Evolutionary conservation across 306 rosid species (phyloP), one percentile per base, ranked within the genome.

Genomic region (Pyrus pyrifolia): DNA sequence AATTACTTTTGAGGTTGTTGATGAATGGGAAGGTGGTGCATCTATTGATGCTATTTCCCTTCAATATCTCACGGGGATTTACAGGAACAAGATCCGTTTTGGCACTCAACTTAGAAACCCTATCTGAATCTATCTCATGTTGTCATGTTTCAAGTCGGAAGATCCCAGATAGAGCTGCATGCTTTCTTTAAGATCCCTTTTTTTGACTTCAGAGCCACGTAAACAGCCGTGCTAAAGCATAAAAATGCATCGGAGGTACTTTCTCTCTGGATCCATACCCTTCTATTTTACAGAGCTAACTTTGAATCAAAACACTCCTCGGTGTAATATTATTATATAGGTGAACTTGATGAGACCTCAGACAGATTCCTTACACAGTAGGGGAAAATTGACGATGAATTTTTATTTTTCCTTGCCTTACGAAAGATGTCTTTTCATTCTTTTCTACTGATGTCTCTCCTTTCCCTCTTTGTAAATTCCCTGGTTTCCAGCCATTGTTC

Each of bases 301-400:
- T 67, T 72, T 70, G 68, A 68, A 79, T 82, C 86, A 75, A 81
- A 80, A 71, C 81, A 71, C 45, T 70, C 51, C 77, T 83, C 61
- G 74, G 75, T 89, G 89, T 88, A 86, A 83, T 84, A 76, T 81
- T 79, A 76, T 46, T 61, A 64, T 82, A 76, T 88, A 81, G 90
- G 84, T 7, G 83, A 79, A 78, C 82, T 87, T 52, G 55, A 81
- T 80, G 84, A 85, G 88, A 84, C 79, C 68, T 82, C 75, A 58
- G 74, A 76, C 79, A 76, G 81, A 70, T 82, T 74, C 75, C 30
- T 80, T 45, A 63, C 81, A 55, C 81, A 68, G 57, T 80, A 80
- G 88, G 83, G 78, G 64, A 74, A 62, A 33, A 25, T 73, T 44
- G 67, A 35, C 59, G 64, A 55, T 40, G 40, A 77, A 22, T 72